Evolutionary conservation across 257 asterid species (phyloP).

Genomic region (Nicotiana tabacum): DNA sequence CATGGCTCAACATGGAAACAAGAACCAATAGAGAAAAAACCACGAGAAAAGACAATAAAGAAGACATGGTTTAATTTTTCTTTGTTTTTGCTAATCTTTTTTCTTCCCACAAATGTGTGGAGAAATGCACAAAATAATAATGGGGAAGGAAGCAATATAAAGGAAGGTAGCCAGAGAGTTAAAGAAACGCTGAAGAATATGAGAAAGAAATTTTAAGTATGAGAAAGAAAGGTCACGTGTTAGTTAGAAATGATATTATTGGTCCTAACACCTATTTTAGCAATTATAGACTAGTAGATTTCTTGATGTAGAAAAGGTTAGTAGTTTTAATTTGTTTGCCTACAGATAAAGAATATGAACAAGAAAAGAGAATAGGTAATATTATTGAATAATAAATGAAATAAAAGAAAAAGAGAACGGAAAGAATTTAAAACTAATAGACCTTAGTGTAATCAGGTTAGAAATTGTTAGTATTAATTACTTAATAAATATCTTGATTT

Average conservation of each 20-base stretch:
- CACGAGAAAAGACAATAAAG: no score
- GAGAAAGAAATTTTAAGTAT: neutral
- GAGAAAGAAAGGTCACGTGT: constrained; percentile 4
- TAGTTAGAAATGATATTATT: neutral
- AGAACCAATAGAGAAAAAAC: neutral
- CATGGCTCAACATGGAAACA: neutral
- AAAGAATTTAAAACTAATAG: neutral
- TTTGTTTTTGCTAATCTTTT: neutral
- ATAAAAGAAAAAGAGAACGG: neutral
- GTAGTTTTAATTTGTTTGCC: neutral
- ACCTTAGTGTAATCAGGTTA: neutral
- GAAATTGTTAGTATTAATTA: neutral
- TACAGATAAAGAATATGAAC: neutral
- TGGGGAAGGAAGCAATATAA: neutral
- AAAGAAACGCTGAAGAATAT: neutral
- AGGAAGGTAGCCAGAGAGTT: neutral
- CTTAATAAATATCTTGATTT: no score
- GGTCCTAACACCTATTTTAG: constrained; percentile 1
- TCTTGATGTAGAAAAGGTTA: neutral
- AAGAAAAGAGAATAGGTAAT: neutral
- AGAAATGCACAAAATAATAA: neutral
- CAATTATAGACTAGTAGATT: neutral
- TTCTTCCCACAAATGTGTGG: neutral
- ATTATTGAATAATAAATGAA: neutral
- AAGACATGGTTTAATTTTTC: neutral